Percentiles rank a stretch among this genome's conserved stretches.
Conservation (phyloP, 2,329 filamentous ascomycete genomes). For the Gaeumannomyces tritici region DNA sequence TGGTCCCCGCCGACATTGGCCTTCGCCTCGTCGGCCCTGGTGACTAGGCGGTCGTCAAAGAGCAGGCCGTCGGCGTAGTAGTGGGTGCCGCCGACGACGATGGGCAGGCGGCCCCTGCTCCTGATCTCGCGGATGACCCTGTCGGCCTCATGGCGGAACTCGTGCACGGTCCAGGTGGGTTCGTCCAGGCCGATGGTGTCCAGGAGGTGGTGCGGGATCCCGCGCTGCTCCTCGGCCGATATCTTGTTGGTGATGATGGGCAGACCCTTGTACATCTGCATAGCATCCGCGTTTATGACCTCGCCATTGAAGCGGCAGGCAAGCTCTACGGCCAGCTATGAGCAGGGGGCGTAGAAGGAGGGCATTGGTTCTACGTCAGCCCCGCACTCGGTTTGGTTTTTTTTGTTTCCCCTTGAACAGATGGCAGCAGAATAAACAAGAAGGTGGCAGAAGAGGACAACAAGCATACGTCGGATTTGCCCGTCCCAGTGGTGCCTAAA, state of each 20-base stretch:
- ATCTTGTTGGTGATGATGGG: slow-evolving; percentile 97
- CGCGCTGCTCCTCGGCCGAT: slow-evolving; percentile 60
- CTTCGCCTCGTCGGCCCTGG: slow-evolving; percentile 16
- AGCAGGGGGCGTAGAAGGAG: not conserved
- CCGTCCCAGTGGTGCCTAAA: slow-evolving; percentile 84
- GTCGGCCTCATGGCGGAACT: slow-evolving; percentile 63
- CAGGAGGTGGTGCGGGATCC: slow-evolving; percentile 80
- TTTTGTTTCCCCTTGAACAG: not conserved
- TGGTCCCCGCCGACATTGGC: not conserved
- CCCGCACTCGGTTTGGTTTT: not conserved
- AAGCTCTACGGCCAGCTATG: slow-evolving; percentile 78
- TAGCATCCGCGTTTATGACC: slow-evolving; percentile 93
- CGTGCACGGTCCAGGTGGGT: slow-evolving; percentile 73
- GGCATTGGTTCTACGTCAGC: not conserved
- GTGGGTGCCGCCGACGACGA: slow-evolving; percentile 88
- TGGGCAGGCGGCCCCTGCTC: slow-evolving; percentile 67
- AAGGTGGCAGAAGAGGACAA: not conserved
- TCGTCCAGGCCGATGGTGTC: slow-evolving; percentile 67
- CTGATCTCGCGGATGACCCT: slow-evolving; percentile 69
- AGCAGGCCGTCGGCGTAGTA: slow-evolving; percentile 90
- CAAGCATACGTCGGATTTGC: slow-evolving; percentile 71
- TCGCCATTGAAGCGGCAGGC: slow-evolving; percentile 80
- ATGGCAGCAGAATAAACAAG: too few species aligned
- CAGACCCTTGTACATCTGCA: slow-evolving; percentile 91
- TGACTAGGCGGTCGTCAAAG: slow-evolving; percentile 63